A percentile compares a stretch with the other conserved stretches of the same genome.
Conservation (phyloP, 768 basidiomycete species). For the Pleurotus platypus region DNA sequence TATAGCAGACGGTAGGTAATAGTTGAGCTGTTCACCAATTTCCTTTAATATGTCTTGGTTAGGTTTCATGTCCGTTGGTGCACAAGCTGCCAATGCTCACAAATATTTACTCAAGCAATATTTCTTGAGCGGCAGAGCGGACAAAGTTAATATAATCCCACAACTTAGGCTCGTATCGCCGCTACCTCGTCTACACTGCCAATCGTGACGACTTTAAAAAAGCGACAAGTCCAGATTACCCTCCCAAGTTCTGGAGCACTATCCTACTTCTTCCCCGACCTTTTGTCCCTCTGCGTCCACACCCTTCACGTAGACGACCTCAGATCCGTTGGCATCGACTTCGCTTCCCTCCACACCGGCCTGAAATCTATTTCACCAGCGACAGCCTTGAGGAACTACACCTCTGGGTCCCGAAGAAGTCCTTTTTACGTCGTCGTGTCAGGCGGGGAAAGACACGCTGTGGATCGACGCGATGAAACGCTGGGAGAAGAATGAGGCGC, state of each 20-base stretch:
- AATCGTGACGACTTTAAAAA: slow-evolving; percentile 23
- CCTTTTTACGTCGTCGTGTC: slow-evolving; percentile 28
- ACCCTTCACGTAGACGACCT: slow-evolving; percentile 45
- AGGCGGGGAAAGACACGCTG: slow-evolving; percentile 14
- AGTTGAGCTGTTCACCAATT: no score
- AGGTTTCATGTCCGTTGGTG: slow-evolving; percentile 58
- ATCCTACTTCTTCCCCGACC: slow-evolving; percentile 74
- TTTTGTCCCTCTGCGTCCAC: slow-evolving; percentile 68
- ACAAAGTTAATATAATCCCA: slow-evolving; percentile 26
- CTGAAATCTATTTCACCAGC: background rate
- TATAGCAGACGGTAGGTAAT: slow-evolving; percentile 38
- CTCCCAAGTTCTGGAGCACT: slow-evolving; percentile 65
- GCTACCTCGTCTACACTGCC: slow-evolving; percentile 67
- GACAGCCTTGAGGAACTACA: slow-evolving; percentile 37
- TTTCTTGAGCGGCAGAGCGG: slow-evolving; percentile 59
- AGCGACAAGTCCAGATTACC: slow-evolving; percentile 19
- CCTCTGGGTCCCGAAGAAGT: slow-evolving; percentile 68
- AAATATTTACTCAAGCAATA: slow-evolving; percentile 69
- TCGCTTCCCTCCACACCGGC: slow-evolving; percentile 10
- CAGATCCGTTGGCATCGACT: slow-evolving; percentile 37
- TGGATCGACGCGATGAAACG: slow-evolving; percentile 47
- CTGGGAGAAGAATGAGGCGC: slow-evolving; percentile 44
- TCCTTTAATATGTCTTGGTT: background rate
- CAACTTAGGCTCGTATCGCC: slow-evolving; percentile 14
- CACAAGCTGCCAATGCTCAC: slow-evolving; percentile 59